Evolutionary conservation across 305 asterid genomes (phyloP).

Genomic region (Caryopteris hybrid): DNA sequence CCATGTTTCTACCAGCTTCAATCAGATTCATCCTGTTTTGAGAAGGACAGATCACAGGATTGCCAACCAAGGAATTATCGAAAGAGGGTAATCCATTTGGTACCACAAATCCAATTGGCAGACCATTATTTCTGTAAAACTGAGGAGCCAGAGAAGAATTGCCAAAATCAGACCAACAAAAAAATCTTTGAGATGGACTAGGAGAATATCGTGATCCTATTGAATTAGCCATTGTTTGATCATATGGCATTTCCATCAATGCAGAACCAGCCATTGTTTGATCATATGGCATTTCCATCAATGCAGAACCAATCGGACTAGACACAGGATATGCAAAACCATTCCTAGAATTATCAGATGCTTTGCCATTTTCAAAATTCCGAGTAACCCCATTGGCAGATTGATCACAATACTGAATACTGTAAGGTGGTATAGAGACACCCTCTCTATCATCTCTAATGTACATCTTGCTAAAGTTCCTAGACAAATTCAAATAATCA

Average conservation of each 20-base stretch:
- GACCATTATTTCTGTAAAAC: constrained; percentile 19
- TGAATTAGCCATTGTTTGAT: constrained; percentile 23
- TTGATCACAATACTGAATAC: constrained; percentile 29
- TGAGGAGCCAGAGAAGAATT: constrained; percentile 30
- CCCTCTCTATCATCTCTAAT: constrained; percentile 42
- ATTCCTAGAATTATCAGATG: constrained; percentile 21
- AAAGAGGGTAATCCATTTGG: constrained; percentile 27
- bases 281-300: constrained; percentile 35
- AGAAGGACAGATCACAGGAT: constrained; percentile 18
- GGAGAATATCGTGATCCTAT: constrained; percentile 31
- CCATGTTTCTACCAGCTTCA: constrained; percentile 29
- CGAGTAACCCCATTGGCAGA: constrained; percentile 15
- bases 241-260: constrained; percentile 32
- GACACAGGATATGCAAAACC: constrained; percentile 27
- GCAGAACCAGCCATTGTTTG: constrained; percentile 23
- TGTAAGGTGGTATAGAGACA: constrained; percentile 11
- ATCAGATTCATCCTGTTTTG: constrained; percentile 27
- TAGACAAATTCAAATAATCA: constrained; percentile 37
- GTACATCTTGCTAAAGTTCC: constrained; percentile 43
- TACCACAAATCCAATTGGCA: constrained; percentile 33
- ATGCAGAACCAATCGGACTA: constrained; percentile 27
- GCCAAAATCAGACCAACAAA: constrained; percentile 26
- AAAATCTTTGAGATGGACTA: constrained; percentile 21
- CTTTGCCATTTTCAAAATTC: constrained; percentile 27
- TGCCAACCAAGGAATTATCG: constrained; percentile 28